These are phyloP conservation scores for Laetiporus sulphureus DNA, from an alignment of 1,284 basidiomycete genomes.

Conservation along the genomic window DNA sequence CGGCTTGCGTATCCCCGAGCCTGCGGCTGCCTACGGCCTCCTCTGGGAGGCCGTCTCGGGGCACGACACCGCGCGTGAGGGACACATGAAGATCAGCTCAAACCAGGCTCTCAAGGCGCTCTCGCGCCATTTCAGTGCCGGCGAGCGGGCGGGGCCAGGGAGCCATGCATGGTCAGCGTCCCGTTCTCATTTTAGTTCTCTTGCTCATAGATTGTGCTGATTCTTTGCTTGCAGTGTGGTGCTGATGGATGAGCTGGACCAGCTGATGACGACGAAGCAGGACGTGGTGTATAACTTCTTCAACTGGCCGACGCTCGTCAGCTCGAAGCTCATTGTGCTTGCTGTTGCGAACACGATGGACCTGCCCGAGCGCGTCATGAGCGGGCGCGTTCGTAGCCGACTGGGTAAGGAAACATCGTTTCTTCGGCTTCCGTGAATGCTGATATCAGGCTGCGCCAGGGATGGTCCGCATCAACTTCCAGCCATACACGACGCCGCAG, in stretches of 20 bases:
- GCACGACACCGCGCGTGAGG: conserved; percentile 54
- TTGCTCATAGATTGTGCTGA: not conserved
- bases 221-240: conserved; percentile 63
- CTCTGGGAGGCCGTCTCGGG: conserved; percentile 88
- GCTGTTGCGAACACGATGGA: conserved; percentile 99
- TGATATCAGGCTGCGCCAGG: too few relatives aligned
- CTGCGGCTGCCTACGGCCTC: conserved; percentile 79
- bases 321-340: conserved; percentile 87
- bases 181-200: not conserved
- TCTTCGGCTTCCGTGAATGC: not conserved
- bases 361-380: conserved; percentile 90
- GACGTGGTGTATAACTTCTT: conserved; percentile 99
- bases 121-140: conserved; percentile 53
- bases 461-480: conserved; percentile 94
- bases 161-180: conserved; percentile 60
- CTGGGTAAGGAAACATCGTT: conserved; percentile 51
- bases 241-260: conserved; percentile 97
- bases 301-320: conserved; percentile 93
- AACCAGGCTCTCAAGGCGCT: conserved; percentile 70
- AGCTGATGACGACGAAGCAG: conserved; percentile 92
- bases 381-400: conserved; percentile 87
- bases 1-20: conserved; percentile 88
- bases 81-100: conserved; percentile 57
- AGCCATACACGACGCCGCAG: conserved; percentile 81
- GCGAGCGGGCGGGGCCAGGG: conserved; percentile 51